Conservation (phyloP, 148 eudicot species). For the Agrostemma githago region DNA sequence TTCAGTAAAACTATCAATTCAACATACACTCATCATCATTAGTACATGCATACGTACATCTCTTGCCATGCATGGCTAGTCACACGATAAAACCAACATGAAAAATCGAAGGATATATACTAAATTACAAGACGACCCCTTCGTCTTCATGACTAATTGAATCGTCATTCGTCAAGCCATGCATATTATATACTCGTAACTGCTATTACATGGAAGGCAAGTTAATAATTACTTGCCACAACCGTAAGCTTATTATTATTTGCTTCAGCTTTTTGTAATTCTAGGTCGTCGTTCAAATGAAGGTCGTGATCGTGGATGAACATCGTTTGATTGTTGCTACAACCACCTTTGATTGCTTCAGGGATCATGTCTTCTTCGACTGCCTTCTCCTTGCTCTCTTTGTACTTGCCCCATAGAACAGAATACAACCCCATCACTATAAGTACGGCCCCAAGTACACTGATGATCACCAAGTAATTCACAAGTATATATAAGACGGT, state of each 20-base stretch:
- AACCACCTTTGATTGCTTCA: conserved; percentile 33
- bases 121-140: no score
- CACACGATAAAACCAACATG: no score
- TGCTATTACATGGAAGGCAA: no score
- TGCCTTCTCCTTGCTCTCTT: conserved; percentile 58
- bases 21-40: background rate
- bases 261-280: conserved; percentile 7
- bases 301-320: conserved; percentile 12
- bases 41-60: no score
- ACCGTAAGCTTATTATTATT: background rate
- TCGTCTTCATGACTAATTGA: no score
- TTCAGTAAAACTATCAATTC: no score
- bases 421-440: conserved; percentile 72
- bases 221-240: conserved; percentile 9
- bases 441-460: conserved; percentile 58
- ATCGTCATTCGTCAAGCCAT: no score
- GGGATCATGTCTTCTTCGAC: conserved; percentile 36
- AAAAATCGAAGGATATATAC: no score
- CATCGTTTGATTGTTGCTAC: conserved; percentile 1
- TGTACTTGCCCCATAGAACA: conserved; percentile 89
- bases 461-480: conserved; percentile 17
- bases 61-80: no score
- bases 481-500: no score
- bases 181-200: no score
- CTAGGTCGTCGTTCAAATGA: conserved; percentile 16